Conservation (phyloP, 129 eudicot genomes). For the Cynara cardunculus region DNA sequence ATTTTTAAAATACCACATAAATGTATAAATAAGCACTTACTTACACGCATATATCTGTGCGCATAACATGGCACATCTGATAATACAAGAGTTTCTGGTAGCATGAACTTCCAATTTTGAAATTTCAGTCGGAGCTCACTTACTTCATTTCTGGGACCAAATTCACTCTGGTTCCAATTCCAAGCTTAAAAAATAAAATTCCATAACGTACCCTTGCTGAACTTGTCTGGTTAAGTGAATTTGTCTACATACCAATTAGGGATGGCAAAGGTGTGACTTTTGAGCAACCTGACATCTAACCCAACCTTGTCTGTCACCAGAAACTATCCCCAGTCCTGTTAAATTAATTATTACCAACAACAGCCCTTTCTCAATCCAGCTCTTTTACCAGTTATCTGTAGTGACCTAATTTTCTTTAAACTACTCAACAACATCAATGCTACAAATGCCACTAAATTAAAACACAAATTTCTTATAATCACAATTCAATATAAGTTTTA, state of each 20-base stretch:
- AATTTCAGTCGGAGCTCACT: not conserved
- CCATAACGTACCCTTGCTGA: not conserved
- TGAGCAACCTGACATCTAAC: not conserved
- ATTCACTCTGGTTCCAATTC: not conserved
- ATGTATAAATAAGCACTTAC: not conserved
- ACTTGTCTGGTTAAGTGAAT: not conserved
- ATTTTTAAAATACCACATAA: not conserved
- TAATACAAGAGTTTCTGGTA: not conserved
- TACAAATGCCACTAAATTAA: not conserved
- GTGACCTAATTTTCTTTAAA: conserved; percentile 1
- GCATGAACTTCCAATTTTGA: not conserved
- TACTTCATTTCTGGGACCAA: not conserved
- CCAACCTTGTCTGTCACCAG: not conserved
- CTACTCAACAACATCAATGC: conserved; percentile 5
- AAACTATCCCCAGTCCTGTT: not conserved
- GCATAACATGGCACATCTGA: not conserved
- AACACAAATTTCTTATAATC: not conserved
- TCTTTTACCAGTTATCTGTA: conserved; percentile 5
- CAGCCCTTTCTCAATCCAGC: not conserved
- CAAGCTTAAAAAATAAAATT: not conserved
- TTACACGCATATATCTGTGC: not conserved
- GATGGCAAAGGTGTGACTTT: not conserved
- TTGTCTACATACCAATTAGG: not conserved
- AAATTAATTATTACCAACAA: not conserved
- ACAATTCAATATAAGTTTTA: not conserved